phyloP scores from a whole-genome alignment of 2,329 filamentous ascomycete species.

The Metarhizium sp. region DNA sequence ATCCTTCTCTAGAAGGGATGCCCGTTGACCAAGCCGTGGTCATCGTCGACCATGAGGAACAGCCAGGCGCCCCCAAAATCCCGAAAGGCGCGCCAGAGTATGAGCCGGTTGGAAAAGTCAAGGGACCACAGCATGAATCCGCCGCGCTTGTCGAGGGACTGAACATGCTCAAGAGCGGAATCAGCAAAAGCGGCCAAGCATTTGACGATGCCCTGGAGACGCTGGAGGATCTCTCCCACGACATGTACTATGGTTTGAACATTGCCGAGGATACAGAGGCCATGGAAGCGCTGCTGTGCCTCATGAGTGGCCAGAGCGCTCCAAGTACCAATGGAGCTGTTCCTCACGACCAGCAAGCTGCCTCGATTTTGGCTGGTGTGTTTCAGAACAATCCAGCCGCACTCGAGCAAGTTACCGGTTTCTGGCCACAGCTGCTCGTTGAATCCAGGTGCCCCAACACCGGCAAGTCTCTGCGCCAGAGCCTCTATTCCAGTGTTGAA shows the following conservation, averaged over 20 bases:
- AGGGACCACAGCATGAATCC: conserved; percentile 32
- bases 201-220: conserved; percentile 44
- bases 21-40: conserved; percentile 44
- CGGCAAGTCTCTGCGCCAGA: conserved; percentile 21
- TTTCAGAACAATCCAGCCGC: conserved; percentile 58
- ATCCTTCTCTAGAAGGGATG: conserved; percentile 37
- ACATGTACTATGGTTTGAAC: conserved; percentile 60
- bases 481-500: conserved; percentile 33
- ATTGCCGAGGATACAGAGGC: conserved; percentile 46
- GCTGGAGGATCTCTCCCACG: conserved; percentile 56
- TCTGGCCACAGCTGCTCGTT: conserved; percentile 37
- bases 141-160: conserved; percentile 32
- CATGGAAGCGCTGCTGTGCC: conserved; percentile 46
- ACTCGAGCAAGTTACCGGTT: conserved; percentile 37
- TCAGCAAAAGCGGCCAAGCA: conserved; percentile 17
- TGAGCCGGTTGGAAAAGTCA: conserved; percentile 47
- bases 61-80: conserved; percentile 22
- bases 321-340: conserved; percentile 16
- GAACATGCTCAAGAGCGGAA: conserved; percentile 37
- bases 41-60: conserved; percentile 38
- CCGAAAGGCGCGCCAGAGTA: conserved; percentile 46
- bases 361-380: conserved; percentile 46
- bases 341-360: conserved; percentile 41
- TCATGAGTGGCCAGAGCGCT: conserved; percentile 30
- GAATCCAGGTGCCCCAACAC: conserved; percentile 25